These are phyloP conservation scores for Petunia axillaris DNA, from an alignment of 257 asterid genomes.

Conservation along the genomic window DNA sequence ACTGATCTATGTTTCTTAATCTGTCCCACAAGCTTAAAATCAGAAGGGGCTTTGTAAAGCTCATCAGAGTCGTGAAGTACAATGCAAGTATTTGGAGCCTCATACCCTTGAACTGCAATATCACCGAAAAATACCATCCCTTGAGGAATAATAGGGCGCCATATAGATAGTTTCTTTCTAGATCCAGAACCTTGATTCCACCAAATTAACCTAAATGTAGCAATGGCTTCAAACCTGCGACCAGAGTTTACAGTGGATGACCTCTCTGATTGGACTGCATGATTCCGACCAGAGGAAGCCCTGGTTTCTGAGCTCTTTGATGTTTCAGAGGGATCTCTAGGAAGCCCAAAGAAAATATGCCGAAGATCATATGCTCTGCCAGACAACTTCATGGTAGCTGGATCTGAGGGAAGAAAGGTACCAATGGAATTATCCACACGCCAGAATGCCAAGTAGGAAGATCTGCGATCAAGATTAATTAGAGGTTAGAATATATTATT, in stretches of 20 bases:
- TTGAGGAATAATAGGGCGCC: constrained; percentile 93
- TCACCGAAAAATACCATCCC: constrained; percentile 95
- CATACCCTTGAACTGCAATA: constrained; percentile 90
- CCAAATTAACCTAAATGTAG: constrained; percentile 86
- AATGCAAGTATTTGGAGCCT: constrained; percentile 85
- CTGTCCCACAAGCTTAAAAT: constrained; percentile 77
- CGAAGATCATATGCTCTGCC: constrained; percentile 80
- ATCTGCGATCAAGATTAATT: constrained; percentile 44
- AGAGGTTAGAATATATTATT: constrained; percentile 13
- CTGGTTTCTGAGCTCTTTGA: constrained; percentile 47
- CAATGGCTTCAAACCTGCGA: constrained; percentile 78
- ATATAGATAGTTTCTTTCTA: constrained; percentile 82
- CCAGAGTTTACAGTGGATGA: constrained; percentile 66
- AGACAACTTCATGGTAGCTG: constrained; percentile 51
- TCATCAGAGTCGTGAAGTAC: constrained; percentile 77
- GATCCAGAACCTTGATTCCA: constrained; percentile 96
- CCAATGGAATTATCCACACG: constrained; percentile 92
- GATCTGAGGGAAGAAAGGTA: constrained; percentile 85
- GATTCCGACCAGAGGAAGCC: constrained; percentile 52
- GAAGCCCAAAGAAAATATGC: constrained; percentile 58
- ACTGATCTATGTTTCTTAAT: constrained; percentile 67
- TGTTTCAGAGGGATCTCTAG: constrained; percentile 50
- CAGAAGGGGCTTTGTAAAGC: constrained; percentile 68
- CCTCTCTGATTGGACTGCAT: constrained; percentile 59
- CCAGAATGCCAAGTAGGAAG: constrained; percentile 80